Base-by-base conservation (phyloP, 2,329 filamentous ascomycete genomes). In the Stromatinia cepivora region DNA sequence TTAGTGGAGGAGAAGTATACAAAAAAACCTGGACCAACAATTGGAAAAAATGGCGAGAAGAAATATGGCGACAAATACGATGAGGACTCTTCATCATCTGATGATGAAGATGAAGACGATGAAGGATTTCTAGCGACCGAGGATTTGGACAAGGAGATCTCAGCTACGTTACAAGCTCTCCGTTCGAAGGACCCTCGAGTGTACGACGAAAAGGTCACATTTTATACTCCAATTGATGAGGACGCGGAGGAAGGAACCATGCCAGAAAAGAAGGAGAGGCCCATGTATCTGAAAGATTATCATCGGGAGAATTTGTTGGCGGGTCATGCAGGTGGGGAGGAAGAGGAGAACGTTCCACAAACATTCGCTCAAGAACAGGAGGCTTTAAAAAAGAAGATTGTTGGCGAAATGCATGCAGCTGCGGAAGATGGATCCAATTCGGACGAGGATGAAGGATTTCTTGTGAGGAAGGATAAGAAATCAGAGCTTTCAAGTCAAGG, bases 311-410 rank as follows among this genome's bases (percentile, higher is more conserved):
- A 94, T 76, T 84, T 97, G n/a, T 79, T 98, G 70, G 88, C 88
- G 52, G 93, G 92, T 48, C 86, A 88, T 70, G 82, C 83, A 13
- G 87, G 84, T n/a, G 85, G 80, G 4, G 87, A 89, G 22, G 83
- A 87, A 25, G 86, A 90, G 20, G 84, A 87, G 10, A 82, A 84
- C 7, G 82, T 84, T 15, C 82, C 85, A 48, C 76, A 57, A 79
- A 96, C 94, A 13, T 97, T 97, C 78, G 88, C 87, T 13, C 88
- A 98, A 80, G 93, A 98, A 81, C 95, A 98, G 79, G 92, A 92
- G 72, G 88, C 90, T 64, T 81, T 97, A 70, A 94, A 95, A 79
- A 86, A 87, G 75, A 86, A 89, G 20, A 88, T 98, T 64, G 84
- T 97, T 50, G 88, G 89, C 69, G 90, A 94, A 76, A 92, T 97